phyloP scores from a whole-genome alignment of 2,329 filamentous ascomycete species.

The Emericellopsis cladophorae region DNA sequence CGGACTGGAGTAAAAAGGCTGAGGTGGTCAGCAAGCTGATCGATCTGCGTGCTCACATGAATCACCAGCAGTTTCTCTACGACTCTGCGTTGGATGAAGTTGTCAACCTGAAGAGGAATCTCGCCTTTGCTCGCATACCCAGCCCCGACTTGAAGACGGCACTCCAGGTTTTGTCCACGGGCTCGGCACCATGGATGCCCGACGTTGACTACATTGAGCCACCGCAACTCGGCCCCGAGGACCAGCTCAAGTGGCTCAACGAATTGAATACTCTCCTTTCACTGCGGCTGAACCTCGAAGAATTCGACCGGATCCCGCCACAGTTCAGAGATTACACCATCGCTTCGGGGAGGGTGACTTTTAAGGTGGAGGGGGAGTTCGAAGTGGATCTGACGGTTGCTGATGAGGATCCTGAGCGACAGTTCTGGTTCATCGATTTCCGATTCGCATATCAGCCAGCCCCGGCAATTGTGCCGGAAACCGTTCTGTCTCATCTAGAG shows the following conservation, averaged over 20 bases:
- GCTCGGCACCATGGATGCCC: slow-evolving; percentile 65
- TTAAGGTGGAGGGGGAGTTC: slow-evolving; percentile 71
- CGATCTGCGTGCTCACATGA: slow-evolving; percentile 68
- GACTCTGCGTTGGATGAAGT: slow-evolving; percentile 48
- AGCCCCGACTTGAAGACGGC: slow-evolving; percentile 89
- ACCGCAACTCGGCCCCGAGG: slow-evolving; percentile 55
- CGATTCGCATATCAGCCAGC: slow-evolving; percentile 70
- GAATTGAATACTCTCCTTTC: slow-evolving; percentile 76
- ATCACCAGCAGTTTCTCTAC: slow-evolving; percentile 48
- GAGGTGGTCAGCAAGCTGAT: slow-evolving; percentile 76
- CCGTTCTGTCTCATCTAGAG: slow-evolving; percentile 56
- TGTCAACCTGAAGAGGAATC: slow-evolving; percentile 59
- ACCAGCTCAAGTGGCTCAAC: slow-evolving; percentile 62
- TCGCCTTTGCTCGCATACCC: slow-evolving; percentile 62
- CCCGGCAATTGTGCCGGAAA: slow-evolving; percentile 45
- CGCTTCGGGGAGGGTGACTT: slow-evolving; percentile 78
- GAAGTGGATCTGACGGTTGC: slow-evolving; percentile 88
- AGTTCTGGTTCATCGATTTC: slow-evolving; percentile 92
- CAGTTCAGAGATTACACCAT: slow-evolving; percentile 70
- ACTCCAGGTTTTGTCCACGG: slow-evolving; percentile 69
- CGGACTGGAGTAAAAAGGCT: slow-evolving; percentile 76
- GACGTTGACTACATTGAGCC: slow-evolving; percentile 59
- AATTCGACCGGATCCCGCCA: slow-evolving; percentile 62
- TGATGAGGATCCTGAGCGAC: slow-evolving; percentile 68
- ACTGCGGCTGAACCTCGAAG: slow-evolving; percentile 72